phyloP scores from a whole-genome alignment of 176 grass and related monocot genomes.

The Juncus inflexus region DNA sequence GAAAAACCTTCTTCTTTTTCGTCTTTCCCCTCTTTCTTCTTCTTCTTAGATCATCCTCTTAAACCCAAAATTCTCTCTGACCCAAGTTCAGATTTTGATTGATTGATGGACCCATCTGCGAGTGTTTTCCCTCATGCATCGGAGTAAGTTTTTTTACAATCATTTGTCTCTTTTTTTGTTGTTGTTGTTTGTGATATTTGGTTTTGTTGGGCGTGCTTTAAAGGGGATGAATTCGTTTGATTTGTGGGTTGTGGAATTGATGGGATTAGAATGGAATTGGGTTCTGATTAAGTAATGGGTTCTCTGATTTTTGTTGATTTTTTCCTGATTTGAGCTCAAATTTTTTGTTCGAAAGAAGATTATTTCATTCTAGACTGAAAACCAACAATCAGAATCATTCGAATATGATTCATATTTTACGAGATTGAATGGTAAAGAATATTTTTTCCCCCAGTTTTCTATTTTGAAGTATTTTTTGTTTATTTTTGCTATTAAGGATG shows the following conservation, averaged over 20 bases:
- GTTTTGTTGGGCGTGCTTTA: background rate
- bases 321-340: background rate
- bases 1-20: too few species aligned
- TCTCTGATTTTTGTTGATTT: conserved; percentile 6
- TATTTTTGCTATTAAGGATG: conserved; percentile 1
- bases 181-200: background rate
- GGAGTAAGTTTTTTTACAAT: background rate
- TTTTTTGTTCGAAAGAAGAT: background rate
- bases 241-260: background rate
- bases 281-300: conserved; percentile 1
- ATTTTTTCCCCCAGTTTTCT: too few species aligned
- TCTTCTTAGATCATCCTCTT: too few species aligned
- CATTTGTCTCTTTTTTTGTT: conserved; percentile 1
- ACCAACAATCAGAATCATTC: background rate
- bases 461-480: too few species aligned
- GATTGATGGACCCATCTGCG: conserved; percentile 13
- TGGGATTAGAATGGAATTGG: background rate
- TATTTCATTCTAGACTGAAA: background rate
- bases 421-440: too few species aligned
- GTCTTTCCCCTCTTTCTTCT: too few species aligned
- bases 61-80: too few species aligned
- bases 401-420: background rate
- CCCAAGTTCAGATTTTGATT: too few species aligned
- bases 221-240: too few species aligned
- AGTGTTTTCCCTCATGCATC: background rate